These are phyloP conservation scores for Linum trigynum DNA, from an alignment of 345 rosid species.

Conservation along the genomic window DNA sequence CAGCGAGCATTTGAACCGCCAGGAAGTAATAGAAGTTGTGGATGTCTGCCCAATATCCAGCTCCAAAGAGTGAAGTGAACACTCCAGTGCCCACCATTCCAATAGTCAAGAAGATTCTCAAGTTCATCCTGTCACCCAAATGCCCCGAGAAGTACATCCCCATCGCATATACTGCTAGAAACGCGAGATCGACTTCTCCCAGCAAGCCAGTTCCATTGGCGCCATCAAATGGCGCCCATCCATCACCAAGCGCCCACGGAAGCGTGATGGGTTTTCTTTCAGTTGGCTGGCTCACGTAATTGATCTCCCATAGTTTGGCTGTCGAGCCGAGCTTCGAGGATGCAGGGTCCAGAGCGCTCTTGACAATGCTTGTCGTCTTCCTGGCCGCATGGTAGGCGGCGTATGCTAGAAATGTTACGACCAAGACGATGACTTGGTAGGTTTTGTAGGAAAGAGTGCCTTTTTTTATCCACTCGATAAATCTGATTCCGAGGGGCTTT, in stretches of 20 bases:
- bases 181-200: conserved; percentile 82
- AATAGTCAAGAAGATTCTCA: conserved; percentile 63
- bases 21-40: conserved; percentile 69
- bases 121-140: conserved; percentile 76
- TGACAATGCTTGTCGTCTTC: conserved; percentile 87
- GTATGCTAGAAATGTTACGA: conserved; percentile 74
- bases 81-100: conserved; percentile 91
- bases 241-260: conserved; percentile 35
- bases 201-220: conserved; percentile 63
- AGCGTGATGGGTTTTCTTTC: conserved; percentile 13
- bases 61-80: conserved; percentile 72
- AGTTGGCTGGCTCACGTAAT: conserved; percentile 19
- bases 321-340: conserved; percentile 32
- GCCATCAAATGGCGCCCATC: conserved; percentile 86
- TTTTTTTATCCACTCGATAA: conserved; percentile 39
- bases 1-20: conserved; percentile 61
- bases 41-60: conserved; percentile 65
- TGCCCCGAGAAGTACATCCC: conserved; percentile 93
- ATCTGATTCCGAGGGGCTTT: conserved; percentile 65
- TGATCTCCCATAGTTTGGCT: conserved; percentile 26
- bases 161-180: conserved; percentile 62
- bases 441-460: conserved; percentile 49
- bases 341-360: conserved; percentile 76
- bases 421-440: conserved; percentile 68
- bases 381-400: conserved; percentile 76